Percentiles rank a stretch among this genome's conserved stretches.
Conservation (phyloP, 495 filamentous ascomycete genomes). For the Glonium stellatum region DNA sequence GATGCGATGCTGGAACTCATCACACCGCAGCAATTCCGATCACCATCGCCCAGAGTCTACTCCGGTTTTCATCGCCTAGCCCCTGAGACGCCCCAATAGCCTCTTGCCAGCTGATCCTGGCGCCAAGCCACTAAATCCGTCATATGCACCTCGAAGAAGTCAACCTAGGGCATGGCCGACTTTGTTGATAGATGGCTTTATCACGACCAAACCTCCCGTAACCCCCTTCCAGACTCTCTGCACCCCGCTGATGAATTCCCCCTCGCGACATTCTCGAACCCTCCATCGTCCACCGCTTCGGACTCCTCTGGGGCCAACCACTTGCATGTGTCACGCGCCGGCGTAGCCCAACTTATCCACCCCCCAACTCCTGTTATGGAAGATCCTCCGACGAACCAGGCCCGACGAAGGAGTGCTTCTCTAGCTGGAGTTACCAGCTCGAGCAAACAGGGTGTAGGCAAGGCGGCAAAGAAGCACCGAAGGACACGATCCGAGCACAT, state of each 20-base stretch:
- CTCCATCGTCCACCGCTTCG: slow-evolving; percentile 17
- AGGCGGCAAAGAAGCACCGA: slow-evolving; percentile 12
- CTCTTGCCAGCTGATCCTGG: neutral
- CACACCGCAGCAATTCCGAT: neutral
- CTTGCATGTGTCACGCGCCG: slow-evolving; percentile 5
- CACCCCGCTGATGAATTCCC: slow-evolving; percentile 28
- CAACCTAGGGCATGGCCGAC: neutral
- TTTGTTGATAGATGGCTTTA: neutral
- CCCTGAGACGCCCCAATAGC: neutral
- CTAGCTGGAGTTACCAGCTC: slow-evolving; percentile 15
- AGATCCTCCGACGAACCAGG: slow-evolving; percentile 16
- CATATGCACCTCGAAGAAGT: neutral
- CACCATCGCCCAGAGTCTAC: neutral
- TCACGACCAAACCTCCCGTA: slow-evolving; percentile 5
- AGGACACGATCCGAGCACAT: slow-evolving; percentile 14
- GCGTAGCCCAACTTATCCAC: slow-evolving; percentile 16
- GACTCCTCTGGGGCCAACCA: neutral
- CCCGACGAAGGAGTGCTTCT: slow-evolving; percentile 23
- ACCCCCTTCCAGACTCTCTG: slow-evolving; percentile 13
- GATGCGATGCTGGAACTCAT: neutral
- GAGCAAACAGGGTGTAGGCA: neutral
- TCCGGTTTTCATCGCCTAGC: neutral
- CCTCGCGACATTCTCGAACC: slow-evolving; percentile 23
- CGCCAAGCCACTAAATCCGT: slow-evolving; percentile 2
- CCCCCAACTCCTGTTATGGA: slow-evolving; percentile 23